phyloP scores from a whole-genome alignment of 2,329 filamentous ascomycete species.

The Pestalotiopsis sp. region DNA sequence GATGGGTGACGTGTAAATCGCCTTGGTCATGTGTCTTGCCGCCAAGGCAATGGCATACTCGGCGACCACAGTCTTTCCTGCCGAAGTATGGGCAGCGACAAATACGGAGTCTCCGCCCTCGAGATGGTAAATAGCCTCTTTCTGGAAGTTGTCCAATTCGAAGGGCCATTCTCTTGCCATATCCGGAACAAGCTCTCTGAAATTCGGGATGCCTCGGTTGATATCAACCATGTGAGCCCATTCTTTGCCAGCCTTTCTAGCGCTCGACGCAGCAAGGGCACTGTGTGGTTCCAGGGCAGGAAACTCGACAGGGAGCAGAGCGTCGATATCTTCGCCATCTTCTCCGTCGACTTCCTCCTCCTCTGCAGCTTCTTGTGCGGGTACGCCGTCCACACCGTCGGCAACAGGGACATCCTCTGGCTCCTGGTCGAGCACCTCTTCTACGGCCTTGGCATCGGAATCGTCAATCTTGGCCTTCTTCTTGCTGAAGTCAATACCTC shows the following conservation, averaged over 20 bases:
- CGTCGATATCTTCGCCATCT: constrained; percentile 72
- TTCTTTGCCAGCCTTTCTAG: constrained; percentile 77
- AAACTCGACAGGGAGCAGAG: constrained; percentile 88
- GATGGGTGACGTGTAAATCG: constrained; percentile 98
- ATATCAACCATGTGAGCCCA: constrained; percentile 99
- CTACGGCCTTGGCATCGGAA: constrained; percentile 64
- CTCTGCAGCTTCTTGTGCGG: constrained; percentile 22
- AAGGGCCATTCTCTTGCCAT: constrained; percentile 98
- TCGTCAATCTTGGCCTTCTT: constrained; percentile 57
- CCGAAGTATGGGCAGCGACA: constrained; percentile 95
- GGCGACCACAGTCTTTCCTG: constrained; percentile 96
- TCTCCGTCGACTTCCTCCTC: constrained; percentile 39
- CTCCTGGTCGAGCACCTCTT: constrained; percentile 52
- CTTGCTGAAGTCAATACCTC: constrained; percentile 74
- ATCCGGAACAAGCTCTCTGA: constrained; percentile 87
- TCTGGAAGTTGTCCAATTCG: constrained; percentile 96
- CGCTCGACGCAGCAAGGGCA: constrained; percentile 70
- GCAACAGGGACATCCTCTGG: constrained; percentile 28
- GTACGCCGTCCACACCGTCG: constrained; percentile 7
- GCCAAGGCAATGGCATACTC: constrained; percentile 97
- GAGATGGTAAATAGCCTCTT: constrained; percentile 96
- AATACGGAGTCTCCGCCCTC: constrained; percentile 97
- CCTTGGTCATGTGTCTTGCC: constrained; percentile 99
- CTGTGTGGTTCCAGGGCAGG: constrained; percentile 85
- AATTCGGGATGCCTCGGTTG: constrained; percentile 90